phyloP scores from a whole-genome alignment of 352 stramenopile genomes.

The Blastocystis sp. region DNA sequence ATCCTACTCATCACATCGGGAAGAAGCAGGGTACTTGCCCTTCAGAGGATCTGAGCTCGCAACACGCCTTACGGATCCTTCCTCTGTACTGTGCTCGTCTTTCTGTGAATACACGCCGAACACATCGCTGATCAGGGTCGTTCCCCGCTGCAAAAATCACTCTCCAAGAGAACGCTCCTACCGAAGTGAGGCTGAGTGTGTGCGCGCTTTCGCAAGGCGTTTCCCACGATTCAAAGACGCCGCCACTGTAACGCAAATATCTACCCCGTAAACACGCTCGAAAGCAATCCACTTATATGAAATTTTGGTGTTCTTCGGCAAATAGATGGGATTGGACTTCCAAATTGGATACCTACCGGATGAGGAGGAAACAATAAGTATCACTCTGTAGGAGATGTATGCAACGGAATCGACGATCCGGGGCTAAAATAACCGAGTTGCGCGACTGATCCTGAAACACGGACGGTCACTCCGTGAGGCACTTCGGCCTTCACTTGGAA shows the following conservation, averaged over 20 bases:
- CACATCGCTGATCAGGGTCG: neutral
- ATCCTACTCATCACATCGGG: neutral
- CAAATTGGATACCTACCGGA: conserved; percentile 49
- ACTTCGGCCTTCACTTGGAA: conserved; percentile 55
- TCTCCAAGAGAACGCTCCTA: neutral
- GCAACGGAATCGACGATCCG: conserved; percentile 27
- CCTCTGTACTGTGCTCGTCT: neutral
- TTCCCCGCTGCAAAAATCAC: neutral
- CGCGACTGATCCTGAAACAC: conserved; percentile 56
- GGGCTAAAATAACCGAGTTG: conserved; percentile 66
- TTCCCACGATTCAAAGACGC: conserved; percentile 63
- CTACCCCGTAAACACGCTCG: neutral
- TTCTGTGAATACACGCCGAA: conserved; percentile 7
- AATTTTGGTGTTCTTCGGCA: conserved; percentile 54
- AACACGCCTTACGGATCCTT: neutral
- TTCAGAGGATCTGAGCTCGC: conserved; percentile 18
- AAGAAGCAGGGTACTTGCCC: conserved; percentile 1
- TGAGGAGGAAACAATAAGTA: neutral
- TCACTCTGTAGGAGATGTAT: conserved; percentile 60
- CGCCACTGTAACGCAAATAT: conserved; percentile 56
- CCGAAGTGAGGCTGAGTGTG: conserved; percentile 7
- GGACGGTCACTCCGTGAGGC: conserved; percentile 57
- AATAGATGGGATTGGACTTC: conserved; percentile 35
- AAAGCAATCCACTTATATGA: conserved; percentile 11
- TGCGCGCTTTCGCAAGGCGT: conserved; percentile 38